Percentiles rank a stretch among this genome's conserved stretches.
phyloP scores from a whole-genome alignment of 139 green algal genomes.

The Auxenochlorella pyrenoidosa region DNA sequence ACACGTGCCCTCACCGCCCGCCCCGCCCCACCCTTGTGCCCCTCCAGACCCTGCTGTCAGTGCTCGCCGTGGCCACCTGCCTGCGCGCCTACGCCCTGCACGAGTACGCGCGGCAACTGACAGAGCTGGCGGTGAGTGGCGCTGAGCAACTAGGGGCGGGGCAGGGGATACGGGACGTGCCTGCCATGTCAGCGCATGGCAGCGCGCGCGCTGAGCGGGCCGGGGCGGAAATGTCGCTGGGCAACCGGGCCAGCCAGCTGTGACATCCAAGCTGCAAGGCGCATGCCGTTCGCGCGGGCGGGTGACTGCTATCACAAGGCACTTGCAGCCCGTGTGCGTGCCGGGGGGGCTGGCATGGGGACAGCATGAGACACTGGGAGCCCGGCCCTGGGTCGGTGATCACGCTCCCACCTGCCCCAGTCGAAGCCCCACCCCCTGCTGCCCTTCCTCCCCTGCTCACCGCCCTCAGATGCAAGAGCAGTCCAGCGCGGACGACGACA shows the following conservation, averaged over 20 bases:
- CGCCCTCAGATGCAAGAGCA: constrained; percentile 5
- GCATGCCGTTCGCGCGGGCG: too few species aligned
- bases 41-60: not conserved
- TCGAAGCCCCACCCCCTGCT: not conserved
- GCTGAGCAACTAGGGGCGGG: too few species aligned
- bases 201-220: too few species aligned
- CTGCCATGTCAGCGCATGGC: too few species aligned
- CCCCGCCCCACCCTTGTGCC: not conserved
- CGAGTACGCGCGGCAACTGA: constrained; percentile 16
- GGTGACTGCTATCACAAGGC: too few species aligned
- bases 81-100: constrained; percentile 22
- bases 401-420: not conserved
- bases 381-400: too few species aligned
- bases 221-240: too few species aligned
- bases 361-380: too few species aligned
- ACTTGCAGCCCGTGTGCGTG: too few species aligned
- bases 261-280: too few species aligned
- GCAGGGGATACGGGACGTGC: not conserved
- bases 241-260: too few species aligned
- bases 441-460: not conserved
- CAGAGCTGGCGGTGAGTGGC: constrained; percentile 22
- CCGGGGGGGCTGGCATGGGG: too few species aligned
- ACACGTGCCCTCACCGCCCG: not conserved
- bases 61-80: constrained; percentile 27
- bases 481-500: not conserved